phyloP scores from a whole-genome alignment of 352 stramenopile genomes.

The Blastocystis sp. region DNA sequence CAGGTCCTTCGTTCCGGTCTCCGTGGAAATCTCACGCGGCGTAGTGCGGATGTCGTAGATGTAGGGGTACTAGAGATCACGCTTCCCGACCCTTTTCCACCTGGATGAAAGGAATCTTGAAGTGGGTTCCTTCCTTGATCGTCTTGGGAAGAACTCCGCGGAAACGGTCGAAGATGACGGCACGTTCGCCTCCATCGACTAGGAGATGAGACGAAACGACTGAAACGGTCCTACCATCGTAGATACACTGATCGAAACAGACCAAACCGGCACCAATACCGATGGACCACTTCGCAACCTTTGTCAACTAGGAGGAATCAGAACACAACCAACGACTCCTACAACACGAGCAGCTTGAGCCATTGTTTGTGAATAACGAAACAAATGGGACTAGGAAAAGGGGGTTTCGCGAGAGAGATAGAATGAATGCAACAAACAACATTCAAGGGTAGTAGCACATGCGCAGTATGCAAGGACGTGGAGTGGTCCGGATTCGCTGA shows the following conservation, averaged over 20 bases:
- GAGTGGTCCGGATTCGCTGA: background rate
- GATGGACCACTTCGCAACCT: background rate
- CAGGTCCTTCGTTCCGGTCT: slow-evolving; percentile 95
- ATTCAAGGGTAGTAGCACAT: slow-evolving; percentile 15
- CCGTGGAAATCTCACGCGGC: slow-evolving; percentile 86
- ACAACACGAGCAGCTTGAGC: background rate
- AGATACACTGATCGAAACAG: slow-evolving; percentile 26
- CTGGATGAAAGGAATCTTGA: no score
- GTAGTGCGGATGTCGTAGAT: slow-evolving; percentile 95
- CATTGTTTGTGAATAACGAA: background rate
- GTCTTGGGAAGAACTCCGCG: no score
- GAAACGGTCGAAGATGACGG: no score
- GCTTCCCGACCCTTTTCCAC: background rate
- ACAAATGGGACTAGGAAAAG: background rate
- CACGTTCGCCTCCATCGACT: no score
- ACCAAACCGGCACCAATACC: background rate
- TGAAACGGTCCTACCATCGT: slow-evolving; percentile 17
- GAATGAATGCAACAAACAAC: background rate
- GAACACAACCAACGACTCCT: no score
- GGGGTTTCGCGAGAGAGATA: background rate
- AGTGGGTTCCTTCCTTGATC: no score
- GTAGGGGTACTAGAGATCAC: slow-evolving; percentile 75
- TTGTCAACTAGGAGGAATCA: background rate
- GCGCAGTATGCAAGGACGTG: background rate
- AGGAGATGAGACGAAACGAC: background rate